Base-by-base conservation (phyloP, 176 grass and related monocot species). In the Carex scoparia region DNA sequence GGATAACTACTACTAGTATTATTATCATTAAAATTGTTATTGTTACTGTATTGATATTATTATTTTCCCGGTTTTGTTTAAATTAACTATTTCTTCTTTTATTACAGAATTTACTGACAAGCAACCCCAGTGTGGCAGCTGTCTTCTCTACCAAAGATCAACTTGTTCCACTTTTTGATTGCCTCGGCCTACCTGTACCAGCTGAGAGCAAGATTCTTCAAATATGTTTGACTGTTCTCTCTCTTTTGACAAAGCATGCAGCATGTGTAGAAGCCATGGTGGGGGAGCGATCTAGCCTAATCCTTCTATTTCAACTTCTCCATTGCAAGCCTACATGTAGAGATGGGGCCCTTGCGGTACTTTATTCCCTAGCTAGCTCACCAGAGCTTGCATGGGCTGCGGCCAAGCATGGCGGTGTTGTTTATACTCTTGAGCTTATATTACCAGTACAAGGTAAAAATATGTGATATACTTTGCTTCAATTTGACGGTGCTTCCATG, bases 371-470 rank as follows among this genome's bases (percentile, higher is more conserved):
- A 80, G 96, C 96, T 65, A 91, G 87, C 79, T 95, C 93, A 71
- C 91, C 96, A 46, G 96, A 99, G 81, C 92, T 99, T 80, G 93
- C 93, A 35, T 99, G 96, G 96, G 91, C 96, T 88, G 96, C 93
- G 65, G 93, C 96, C 80, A 99, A 95, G 85, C 93, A 99, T 85
- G 96, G 96, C 75, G 96, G 96, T 54, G 96, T 95, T 64, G 93
- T 99, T 56, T 99, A 95, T 89, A 95, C 92, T 88, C 96, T 99
- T 59, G 93, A 99, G 84, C 96, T 99, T 92, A 99, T 95, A 82
- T 90, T 99, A 38, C 96, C 96, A 69, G 81, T 91, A 61, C 85
- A 94, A 90, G 96, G 96, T 95, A 65, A 68, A 69, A 68, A 56
- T 8, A 16, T 19, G 0, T 64, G 15, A 62, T 81, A 12, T 28